These are phyloP conservation scores for Basidiobolus meristosporus DNA, from an alignment of 371 early-diverging fungal genomes.

Conservation along the genomic window DNA sequence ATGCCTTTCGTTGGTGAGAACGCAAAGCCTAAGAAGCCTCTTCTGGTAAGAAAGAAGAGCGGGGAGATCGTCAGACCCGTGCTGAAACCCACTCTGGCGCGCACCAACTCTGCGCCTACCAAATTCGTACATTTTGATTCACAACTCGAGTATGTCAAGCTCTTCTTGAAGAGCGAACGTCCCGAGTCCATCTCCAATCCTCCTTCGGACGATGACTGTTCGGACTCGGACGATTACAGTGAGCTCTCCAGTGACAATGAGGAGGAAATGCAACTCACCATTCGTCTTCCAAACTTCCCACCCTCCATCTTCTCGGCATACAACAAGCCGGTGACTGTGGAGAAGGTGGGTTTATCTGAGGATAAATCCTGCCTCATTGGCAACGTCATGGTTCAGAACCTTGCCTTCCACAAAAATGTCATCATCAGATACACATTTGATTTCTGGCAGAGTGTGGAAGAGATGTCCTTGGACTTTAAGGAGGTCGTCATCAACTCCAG, in stretches of 20 bases:
- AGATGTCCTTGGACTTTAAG: slow-evolving; percentile 1
- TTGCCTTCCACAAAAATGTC: slow-evolving; percentile 8
- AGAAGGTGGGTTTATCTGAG: too few relatives aligned
- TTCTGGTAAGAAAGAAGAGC: slow-evolving; percentile 2
- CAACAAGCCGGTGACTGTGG: too few relatives aligned
- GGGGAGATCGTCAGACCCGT: slow-evolving; percentile 4
- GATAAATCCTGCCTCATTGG: too few relatives aligned
- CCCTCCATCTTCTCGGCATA: too few relatives aligned
- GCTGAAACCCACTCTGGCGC: background rate
- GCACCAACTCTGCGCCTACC: background rate
- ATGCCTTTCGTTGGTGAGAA: too few relatives aligned
- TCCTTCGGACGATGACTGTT: background rate
- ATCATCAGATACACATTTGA: slow-evolving; percentile 6
- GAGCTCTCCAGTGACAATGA: too few relatives aligned
- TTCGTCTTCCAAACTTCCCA: too few relatives aligned
- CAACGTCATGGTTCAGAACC: slow-evolving; percentile 1
- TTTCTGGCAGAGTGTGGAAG: slow-evolving; percentile 6
- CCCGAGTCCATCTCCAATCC: slow-evolving; percentile 2
- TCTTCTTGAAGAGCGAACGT: background rate
- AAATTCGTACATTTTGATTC: slow-evolving; percentile 1
- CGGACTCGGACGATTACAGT: background rate
- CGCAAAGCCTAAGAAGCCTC: too few relatives aligned
- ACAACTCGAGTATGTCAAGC: slow-evolving; percentile 1
- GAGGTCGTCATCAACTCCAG: background rate
- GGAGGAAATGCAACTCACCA: too few relatives aligned